These are phyloP conservation scores for Leishmania amazonensis DNA, from an alignment of 208 protist species.

Conservation along the genomic window DNA sequence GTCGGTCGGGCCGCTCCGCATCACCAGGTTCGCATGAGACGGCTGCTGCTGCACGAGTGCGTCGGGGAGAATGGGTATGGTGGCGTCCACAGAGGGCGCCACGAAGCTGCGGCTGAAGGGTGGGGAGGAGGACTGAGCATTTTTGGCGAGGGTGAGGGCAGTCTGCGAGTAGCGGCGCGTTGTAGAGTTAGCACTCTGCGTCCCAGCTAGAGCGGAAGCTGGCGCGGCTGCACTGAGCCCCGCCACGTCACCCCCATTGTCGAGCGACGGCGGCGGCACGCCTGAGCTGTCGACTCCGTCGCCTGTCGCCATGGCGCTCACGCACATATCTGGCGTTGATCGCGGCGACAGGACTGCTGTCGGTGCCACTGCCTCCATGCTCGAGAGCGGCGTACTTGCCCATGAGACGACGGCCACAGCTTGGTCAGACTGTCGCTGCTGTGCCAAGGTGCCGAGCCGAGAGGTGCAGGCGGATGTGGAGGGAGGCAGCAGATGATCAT, in stretches of 20 bases:
- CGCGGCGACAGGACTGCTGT: constrained; percentile 18
- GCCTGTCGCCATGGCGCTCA: not conserved
- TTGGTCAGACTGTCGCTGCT: constrained; percentile 5
- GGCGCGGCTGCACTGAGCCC: not conserved
- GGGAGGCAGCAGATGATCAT: constrained; percentile 22
- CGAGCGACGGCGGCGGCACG: not conserved
- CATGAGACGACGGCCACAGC: not conserved
- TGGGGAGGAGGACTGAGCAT: not conserved
- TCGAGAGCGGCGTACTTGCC: not conserved
- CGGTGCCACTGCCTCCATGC: not conserved
- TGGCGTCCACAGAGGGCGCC: not conserved
- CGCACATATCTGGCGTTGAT: constrained; percentile 1
- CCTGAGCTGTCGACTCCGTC: not conserved
- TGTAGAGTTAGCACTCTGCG: not conserved
- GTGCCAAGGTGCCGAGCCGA: constrained; percentile 4
- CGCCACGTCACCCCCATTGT: not conserved
- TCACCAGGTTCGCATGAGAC: constrained; percentile 1
- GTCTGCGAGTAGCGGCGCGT: not conserved
- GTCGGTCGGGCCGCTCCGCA: constrained; percentile 1
- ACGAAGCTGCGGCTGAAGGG: not conserved
- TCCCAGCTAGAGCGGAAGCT: not conserved
- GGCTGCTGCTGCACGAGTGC: not conserved
- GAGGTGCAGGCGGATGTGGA: not conserved
- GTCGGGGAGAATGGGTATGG: not conserved
- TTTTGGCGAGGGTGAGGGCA: not conserved